Evolutionary conservation across 164 flowering plant genomes (phyloP).

Genomic region (Buxus sempervirens): DNA sequence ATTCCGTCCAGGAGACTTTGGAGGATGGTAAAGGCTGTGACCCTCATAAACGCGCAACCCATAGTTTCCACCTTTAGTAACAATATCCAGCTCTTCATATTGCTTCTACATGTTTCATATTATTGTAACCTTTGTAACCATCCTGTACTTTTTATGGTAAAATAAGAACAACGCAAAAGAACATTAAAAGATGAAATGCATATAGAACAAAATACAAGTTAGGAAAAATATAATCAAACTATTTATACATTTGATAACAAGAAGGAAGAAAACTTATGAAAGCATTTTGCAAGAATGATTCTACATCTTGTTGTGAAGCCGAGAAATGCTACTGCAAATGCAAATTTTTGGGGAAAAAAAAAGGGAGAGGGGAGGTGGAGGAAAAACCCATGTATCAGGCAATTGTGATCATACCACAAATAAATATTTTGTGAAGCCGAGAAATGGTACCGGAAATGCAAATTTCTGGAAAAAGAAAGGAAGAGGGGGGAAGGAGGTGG

Average conservation of each 20-base stretch:
- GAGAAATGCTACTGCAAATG: neutral
- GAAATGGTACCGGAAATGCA: too few relatives aligned
- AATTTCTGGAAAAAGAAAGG: too few relatives aligned
- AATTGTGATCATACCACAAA: neutral
- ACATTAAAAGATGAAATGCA: too few relatives aligned
- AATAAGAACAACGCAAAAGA: neutral
- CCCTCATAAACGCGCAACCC: slow-evolving; percentile 95
- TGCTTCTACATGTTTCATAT: slow-evolving; percentile 40
- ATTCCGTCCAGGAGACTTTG: slow-evolving; percentile 55
- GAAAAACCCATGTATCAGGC: neutral
- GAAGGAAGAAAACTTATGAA: too few relatives aligned
- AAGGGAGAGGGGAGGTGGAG: neutral
- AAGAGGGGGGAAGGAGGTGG: too few relatives aligned
- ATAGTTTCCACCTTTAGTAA: slow-evolving; percentile 82
- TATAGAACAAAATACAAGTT: too few relatives aligned
- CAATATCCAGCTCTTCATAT: slow-evolving; percentile 81
- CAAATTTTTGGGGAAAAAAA: too few relatives aligned
- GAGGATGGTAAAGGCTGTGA: slow-evolving; percentile 35
- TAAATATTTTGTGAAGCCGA: too few relatives aligned
- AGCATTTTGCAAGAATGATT: neutral
- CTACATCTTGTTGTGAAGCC: too few relatives aligned
- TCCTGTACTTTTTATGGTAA: neutral
- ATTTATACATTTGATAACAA: neutral
- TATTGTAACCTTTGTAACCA: slow-evolving; percentile 1
- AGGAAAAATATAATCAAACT: too few relatives aligned